These are phyloP conservation scores for Mychonastes homosphaera DNA, from an alignment of 139 green algal genomes.

Conservation along the genomic window DNA sequence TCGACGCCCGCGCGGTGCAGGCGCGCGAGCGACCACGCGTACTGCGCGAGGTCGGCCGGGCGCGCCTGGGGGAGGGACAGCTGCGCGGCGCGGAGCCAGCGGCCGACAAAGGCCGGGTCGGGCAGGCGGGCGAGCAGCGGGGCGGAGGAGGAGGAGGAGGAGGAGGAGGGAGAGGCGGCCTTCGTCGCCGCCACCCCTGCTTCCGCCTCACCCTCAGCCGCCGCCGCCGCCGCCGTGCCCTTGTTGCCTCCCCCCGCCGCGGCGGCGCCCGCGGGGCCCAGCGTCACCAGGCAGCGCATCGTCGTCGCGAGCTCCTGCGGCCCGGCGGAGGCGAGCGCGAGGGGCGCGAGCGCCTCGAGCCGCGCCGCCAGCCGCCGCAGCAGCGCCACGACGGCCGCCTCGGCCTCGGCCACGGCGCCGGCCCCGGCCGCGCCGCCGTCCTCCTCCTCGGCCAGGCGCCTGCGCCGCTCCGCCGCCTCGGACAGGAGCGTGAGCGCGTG, in stretches of 20 bases:
- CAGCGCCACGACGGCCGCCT: neutral
- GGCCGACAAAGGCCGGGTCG: no score
- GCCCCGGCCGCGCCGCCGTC: neutral
- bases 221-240: no score
- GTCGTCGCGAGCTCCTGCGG: conserved; percentile 2
- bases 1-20: no score
- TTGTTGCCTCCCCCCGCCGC: no score
- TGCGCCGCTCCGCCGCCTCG: neutral
- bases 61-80: neutral
- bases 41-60: conserved; percentile 13
- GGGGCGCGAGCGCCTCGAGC: neutral
- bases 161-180: no score
- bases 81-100: conserved; percentile 10
- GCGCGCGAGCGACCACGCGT: conserved; percentile 8
- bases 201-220: no score
- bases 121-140: no score
- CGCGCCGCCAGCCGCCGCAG: neutral
- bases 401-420: neutral
- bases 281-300: no score
- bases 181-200: no score
- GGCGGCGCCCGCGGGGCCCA: no score
- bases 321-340: conserved; percentile 4
- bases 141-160: no score
- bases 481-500: conserved; percentile 8
- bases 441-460: conserved; percentile 3